Evolutionary conservation across 805 yeast genomes (phyloP).

Genomic region (Candida khao-thaluensis): DNA sequence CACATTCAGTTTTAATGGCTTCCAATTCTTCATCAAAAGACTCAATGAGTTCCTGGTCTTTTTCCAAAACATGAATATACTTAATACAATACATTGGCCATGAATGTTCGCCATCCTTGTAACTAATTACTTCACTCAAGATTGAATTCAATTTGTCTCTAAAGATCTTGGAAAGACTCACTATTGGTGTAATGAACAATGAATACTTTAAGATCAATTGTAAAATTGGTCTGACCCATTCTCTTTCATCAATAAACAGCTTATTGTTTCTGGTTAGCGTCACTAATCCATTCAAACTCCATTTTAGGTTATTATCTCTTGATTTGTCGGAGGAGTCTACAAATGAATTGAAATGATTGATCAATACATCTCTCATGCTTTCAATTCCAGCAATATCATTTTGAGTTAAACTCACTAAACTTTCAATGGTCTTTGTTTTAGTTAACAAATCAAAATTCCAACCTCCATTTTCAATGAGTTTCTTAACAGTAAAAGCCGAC

Average conservation of each 20-base stretch:
- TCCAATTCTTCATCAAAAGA: conserved; percentile 59
- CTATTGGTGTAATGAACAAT: conserved; percentile 31
- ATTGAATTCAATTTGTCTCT: conserved; percentile 68
- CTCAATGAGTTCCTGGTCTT: conserved; percentile 21
- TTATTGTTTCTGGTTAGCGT: conserved; percentile 51
- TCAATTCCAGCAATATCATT: conserved; percentile 20
- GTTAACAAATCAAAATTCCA: conserved; percentile 76
- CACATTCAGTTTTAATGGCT: conserved; percentile 47
- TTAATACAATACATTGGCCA: conserved; percentile 63
- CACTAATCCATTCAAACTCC: conserved; percentile 60
- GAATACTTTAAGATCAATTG: conserved; percentile 40
- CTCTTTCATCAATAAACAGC: conserved; percentile 15
- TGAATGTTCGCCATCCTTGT: conserved; percentile 40
- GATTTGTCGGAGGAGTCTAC: conserved; percentile 23
- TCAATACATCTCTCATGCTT: conserved; percentile 23
- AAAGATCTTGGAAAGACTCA: conserved; percentile 40
- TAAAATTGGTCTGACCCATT: conserved; percentile 33
- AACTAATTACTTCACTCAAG: conserved; percentile 54
- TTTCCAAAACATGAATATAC: conserved; percentile 25
- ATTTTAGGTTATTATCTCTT: conserved; percentile 44
- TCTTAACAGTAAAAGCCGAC: conserved; percentile 31
- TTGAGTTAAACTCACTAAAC: conserved; percentile 26
- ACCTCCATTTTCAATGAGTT: conserved; percentile 43
- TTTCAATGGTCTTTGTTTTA: conserved; percentile 63
- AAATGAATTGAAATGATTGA: conserved; percentile 24